Conservation (phyloP, 192 early-diverging fungal species). For the Coemansia aciculifera region DNA sequence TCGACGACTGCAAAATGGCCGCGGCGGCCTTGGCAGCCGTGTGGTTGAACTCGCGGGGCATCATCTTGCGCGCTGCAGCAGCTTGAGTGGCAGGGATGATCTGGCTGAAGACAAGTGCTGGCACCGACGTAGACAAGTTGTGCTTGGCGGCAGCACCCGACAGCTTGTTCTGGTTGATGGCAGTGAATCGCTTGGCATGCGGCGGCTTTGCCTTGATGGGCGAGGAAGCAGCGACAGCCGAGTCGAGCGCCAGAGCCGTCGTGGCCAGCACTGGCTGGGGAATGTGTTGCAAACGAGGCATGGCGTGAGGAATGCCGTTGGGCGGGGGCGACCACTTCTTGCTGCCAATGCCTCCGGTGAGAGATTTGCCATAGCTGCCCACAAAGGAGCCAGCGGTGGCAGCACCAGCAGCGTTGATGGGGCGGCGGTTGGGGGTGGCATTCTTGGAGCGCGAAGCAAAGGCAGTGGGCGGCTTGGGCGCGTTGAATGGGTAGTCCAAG, state of each 20-base stretch:
- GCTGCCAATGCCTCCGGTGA: slow-evolving; percentile 13
- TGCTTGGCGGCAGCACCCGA: slow-evolving; percentile 12
- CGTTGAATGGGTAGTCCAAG: slow-evolving; percentile 45
- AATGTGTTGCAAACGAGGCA: slow-evolving; percentile 18
- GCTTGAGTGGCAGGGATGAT: slow-evolving; percentile 56
- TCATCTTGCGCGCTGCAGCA: slow-evolving; percentile 55
- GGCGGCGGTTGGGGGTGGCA: slow-evolving; percentile 10
- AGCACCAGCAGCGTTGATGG: not conserved
- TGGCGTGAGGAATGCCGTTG: not conserved
- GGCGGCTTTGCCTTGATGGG: slow-evolving; percentile 25
- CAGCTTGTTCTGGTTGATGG: slow-evolving; percentile 8
- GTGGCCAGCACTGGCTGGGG: slow-evolving; percentile 22
- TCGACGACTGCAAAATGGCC: slow-evolving; percentile 52
- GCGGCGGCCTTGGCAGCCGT: slow-evolving; percentile 51
- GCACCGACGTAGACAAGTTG: slow-evolving; percentile 53
- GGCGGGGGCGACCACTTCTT: slow-evolving; percentile 39
- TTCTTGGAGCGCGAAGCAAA: slow-evolving; percentile 32
- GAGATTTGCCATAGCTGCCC: slow-evolving; percentile 20
- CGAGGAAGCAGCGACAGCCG: slow-evolving; percentile 10
- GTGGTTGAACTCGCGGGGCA: slow-evolving; percentile 55
- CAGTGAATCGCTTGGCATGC: slow-evolving; percentile 26
- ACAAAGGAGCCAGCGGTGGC: slow-evolving; percentile 12
- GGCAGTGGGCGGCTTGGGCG: slow-evolving; percentile 14
- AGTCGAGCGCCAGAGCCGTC: slow-evolving; percentile 28
- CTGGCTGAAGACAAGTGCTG: slow-evolving; percentile 55